Conservation (phyloP, 768 basidiomycete species). For the Tricholoma sp. region DNA sequence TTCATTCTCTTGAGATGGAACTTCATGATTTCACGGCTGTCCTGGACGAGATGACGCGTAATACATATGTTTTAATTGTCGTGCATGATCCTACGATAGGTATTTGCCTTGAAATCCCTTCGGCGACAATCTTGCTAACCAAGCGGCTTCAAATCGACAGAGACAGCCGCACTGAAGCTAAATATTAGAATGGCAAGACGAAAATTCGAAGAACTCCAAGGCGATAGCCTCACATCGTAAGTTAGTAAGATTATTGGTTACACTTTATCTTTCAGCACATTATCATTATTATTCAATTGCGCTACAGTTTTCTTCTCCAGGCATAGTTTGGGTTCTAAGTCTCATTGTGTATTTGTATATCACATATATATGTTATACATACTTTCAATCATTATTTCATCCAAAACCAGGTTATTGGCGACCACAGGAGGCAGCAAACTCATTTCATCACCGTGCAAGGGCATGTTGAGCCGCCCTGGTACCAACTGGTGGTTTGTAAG, state of each 20-base stretch:
- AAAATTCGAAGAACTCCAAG: constrained; percentile 89
- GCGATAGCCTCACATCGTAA: constrained; percentile 49
- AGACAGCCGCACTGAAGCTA: constrained; percentile 81
- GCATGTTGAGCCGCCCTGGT: constrained; percentile 26
- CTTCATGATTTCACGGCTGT: constrained; percentile 82
- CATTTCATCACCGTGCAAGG: neutral
- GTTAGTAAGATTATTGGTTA: constrained; percentile 17
- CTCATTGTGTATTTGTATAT: neutral
- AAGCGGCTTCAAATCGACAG: constrained; percentile 33
- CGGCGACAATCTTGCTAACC: neutral
- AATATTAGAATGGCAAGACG: constrained; percentile 82
- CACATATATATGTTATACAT: neutral
- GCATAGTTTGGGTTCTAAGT: neutral
- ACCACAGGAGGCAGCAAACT: neutral
- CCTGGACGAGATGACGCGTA: constrained; percentile 87
- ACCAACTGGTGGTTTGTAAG: constrained; percentile 32
- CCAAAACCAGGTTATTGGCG: neutral
- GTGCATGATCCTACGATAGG: constrained; percentile 88
- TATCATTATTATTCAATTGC: neutral
- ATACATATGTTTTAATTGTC: constrained; percentile 89
- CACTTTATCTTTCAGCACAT: neutral
- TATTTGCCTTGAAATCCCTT: constrained; percentile 21
- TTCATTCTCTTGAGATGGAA: constrained; percentile 83
- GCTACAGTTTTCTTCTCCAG: neutral
- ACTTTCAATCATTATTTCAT: neutral